Evolutionary conservation across 495 filamentous ascomycete species (phyloP).

Genomic region (Penicillium argentinense): DNA sequence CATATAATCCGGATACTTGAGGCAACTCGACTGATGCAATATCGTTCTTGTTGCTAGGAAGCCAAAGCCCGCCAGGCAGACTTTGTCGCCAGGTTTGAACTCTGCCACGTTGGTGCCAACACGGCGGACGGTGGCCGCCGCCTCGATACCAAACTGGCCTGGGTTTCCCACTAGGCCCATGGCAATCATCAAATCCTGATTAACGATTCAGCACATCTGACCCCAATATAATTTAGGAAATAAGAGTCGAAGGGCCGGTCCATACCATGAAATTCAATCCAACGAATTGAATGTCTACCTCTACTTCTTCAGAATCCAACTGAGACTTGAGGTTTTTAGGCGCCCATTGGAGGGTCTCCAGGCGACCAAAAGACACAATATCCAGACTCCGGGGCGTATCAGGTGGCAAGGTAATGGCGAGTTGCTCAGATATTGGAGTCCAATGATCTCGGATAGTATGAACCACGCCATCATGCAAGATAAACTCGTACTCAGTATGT

Average conservation of each 20-base stretch:
- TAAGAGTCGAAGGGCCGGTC: not conserved
- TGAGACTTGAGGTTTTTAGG: not conserved
- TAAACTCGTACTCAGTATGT: conserved; percentile 36
- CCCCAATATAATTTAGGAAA: not conserved
- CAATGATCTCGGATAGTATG: conserved; percentile 30
- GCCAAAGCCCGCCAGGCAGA: no score
- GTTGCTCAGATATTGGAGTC: conserved; percentile 5
- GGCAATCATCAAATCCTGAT: conserved; percentile 41
- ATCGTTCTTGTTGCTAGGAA: conserved; percentile 12
- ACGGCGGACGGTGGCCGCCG: conserved; percentile 16
- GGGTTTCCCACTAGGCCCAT: conserved; percentile 26
- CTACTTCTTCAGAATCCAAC: conserved; percentile 25
- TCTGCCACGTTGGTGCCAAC: conserved; percentile 23
- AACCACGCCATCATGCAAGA: conserved; percentile 23
- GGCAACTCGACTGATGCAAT: conserved; percentile 21
- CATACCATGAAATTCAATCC: conserved; percentile 45
- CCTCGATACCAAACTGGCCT: conserved; percentile 27
- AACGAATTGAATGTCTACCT: conserved; percentile 38
- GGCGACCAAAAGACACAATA: conserved; percentile 20
- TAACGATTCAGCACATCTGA: not conserved
- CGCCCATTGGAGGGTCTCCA: conserved; percentile 29
- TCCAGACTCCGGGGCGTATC: not conserved
- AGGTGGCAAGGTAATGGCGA: not conserved
- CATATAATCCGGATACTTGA: conserved; percentile 21
- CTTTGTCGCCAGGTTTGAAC: conserved; percentile 39